phyloP scores from a whole-genome alignment of 2,329 filamentous ascomycete genomes.

The Hymenoscyphus repandus region DNA sequence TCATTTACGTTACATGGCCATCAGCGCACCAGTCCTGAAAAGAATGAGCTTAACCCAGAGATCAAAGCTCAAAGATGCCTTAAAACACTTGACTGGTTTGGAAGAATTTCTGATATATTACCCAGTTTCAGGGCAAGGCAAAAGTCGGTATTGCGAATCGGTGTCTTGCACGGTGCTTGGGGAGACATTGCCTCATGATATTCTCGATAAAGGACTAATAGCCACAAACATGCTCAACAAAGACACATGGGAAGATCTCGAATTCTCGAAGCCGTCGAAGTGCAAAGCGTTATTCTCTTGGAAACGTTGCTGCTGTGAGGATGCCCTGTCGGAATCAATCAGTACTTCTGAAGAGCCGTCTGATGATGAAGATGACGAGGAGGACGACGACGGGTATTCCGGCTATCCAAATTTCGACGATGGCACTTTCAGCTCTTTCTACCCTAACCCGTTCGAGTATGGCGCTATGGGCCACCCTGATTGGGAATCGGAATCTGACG shows the following conservation, averaged over 20 bases:
- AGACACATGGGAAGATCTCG: not conserved
- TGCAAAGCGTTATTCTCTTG: slow-evolving; percentile 15
- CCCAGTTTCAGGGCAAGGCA: not conserved
- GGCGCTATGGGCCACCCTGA: too few relatives aligned
- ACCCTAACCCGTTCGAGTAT: too few relatives aligned
- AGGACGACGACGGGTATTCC: not conserved
- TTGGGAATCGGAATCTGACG: too few relatives aligned
- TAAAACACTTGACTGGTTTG: not conserved
- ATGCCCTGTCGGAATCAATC: not conserved
- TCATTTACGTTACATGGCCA: slow-evolving; percentile 12
- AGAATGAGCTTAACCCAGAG: not conserved
- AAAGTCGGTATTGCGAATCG: not conserved
- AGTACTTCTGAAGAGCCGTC: not conserved
- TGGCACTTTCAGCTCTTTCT: too few relatives aligned
- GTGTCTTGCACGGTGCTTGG: slow-evolving; percentile 3
- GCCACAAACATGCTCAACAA: not conserved
- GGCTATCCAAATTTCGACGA: too few relatives aligned
- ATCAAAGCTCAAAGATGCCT: not conserved
- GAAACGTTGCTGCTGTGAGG: slow-evolving; percentile 11
- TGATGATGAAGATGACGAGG: slow-evolving; percentile 1
- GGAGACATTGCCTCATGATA: slow-evolving; percentile 6
- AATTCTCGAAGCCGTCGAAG: slow-evolving; percentile 3
- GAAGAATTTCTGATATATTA: slow-evolving; percentile 4
- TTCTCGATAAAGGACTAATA: not conserved
- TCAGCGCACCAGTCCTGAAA: not conserved